Conservation (phyloP, 179 eudicot genomes). For the Amaranthus tricolor region DNA sequence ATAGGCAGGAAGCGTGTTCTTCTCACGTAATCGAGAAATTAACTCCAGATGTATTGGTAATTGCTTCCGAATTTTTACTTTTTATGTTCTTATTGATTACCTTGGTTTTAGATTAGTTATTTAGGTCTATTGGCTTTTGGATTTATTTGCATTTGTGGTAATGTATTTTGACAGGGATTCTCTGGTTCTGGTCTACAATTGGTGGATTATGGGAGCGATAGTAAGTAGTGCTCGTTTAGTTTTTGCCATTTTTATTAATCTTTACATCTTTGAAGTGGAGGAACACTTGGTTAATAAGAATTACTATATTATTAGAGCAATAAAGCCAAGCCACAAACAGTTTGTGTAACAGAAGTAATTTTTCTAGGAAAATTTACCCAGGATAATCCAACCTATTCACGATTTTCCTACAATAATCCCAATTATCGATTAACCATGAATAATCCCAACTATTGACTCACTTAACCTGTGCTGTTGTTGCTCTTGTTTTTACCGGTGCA, state of each 20-base stretch:
- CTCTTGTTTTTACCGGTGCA: too few species aligned
- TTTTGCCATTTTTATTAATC: neutral
- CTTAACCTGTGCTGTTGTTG: too few species aligned
- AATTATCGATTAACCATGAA: too few species aligned
- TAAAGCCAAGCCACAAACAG: too few species aligned
- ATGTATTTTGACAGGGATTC: constrained; percentile 34
- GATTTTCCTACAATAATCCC: too few species aligned
- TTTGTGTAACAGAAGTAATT: too few species aligned
- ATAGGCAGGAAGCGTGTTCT: constrained; percentile 58
- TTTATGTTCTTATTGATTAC: neutral
- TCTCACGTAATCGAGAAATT: constrained; percentile 42
- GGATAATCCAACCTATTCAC: too few species aligned
- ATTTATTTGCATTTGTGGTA: neutral
- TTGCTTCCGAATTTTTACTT: neutral
- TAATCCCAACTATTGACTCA: too few species aligned
- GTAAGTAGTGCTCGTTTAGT: constrained; percentile 41
- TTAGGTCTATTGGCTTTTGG: neutral
- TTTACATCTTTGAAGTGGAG: neutral
- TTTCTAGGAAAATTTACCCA: too few species aligned
- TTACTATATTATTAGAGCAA: too few species aligned
- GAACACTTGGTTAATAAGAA: too few species aligned
- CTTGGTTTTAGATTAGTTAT: neutral
- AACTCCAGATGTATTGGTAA: constrained; percentile 56
- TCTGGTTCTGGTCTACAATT: constrained; percentile 39
- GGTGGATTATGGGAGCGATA: constrained; percentile 67